Base-by-base conservation (phyloP, 2,329 filamentous ascomycete species). In the Claviceps africana region DNA sequence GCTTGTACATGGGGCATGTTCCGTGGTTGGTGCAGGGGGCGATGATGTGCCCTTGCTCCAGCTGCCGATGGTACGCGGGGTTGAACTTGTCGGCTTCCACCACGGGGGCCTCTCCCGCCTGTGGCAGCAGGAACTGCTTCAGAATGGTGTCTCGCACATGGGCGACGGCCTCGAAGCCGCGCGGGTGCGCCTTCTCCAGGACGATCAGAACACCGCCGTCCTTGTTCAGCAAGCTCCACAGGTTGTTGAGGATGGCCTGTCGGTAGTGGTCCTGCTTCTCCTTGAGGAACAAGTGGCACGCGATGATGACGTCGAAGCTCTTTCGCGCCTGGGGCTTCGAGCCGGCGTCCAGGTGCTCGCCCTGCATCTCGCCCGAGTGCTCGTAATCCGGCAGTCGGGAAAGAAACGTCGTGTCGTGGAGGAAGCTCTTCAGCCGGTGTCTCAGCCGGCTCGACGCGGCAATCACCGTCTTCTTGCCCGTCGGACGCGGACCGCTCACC, bases 81-180 rank as follows among this genome's bases (percentile, higher is more conserved):
- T 74, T 70, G 28, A 68, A 64, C 2, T 71, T 62, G 17, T 76
- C 69, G 0, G 67, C 51, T 25, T 53, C 55, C 4, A 61, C 50
- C 7, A 59, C 59, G 0, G 60, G 57, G 0, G 61, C 56, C 53
- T 70, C 63, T 25, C 74, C 74, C 8, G 64, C 62, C 53, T 68
- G 71, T 17, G 60, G 70, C 13, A 81, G 70, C 52, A 95, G 85
- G 63, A 87, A 83, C 45, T 85, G 81, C 55, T 86, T 79, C 0
- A 97, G 73, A 0, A 98, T 72, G 54, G 86, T 81, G 43, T 89
- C 78, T 48, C 93, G 82, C 6, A 90, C 89, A 47, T 85, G 86
- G 11, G 88, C 91, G 42, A 98, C 81, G 15, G 88, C 86, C 65
- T 97, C 93, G 58, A 98, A 98, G 0, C 93, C 93, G 44, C 88